Percentiles rank a stretch among this genome's conserved stretches.
Conservation (phyloP, 108 stramenopile genomes). For the Pseudonitzschia multiseries region DNA sequence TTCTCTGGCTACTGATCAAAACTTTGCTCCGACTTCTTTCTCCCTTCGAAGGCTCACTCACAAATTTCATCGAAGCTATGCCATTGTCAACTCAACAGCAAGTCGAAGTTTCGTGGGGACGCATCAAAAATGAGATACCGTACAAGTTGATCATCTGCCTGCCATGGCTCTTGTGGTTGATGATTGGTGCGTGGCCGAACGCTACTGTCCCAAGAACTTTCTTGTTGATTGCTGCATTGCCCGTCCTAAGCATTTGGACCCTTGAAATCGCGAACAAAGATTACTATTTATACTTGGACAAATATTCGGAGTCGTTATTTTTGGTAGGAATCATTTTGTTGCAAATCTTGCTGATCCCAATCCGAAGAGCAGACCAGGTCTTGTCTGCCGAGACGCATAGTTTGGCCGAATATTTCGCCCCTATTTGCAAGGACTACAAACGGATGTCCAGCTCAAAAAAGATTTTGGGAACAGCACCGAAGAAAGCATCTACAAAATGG, state of each 20-base stretch:
- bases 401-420: background rate
- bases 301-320: background rate
- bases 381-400: background rate
- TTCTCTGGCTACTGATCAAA: background rate
- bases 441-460: background rate
- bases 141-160: too few species aligned
- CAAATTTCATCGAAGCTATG: too few species aligned
- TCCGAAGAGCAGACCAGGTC: background rate
- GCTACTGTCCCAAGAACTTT: too few species aligned
- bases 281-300: background rate
- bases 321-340: background rate
- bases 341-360: background rate
- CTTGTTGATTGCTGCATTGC: background rate
- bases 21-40: too few species aligned
- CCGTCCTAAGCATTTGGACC: background rate
- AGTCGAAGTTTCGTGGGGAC: too few species aligned
- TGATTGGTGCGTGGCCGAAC: too few species aligned
- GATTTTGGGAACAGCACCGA: background rate
- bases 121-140: too few species aligned
- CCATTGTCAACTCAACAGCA: too few species aligned
- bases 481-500: too few species aligned
- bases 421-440: background rate
- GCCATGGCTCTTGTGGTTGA: too few species aligned
- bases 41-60: too few species aligned
- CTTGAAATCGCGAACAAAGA: background rate